phyloP scores from a whole-genome alignment of 2,329 filamentous ascomycete genomes.

The Biscogniauxia mediterranea region DNA sequence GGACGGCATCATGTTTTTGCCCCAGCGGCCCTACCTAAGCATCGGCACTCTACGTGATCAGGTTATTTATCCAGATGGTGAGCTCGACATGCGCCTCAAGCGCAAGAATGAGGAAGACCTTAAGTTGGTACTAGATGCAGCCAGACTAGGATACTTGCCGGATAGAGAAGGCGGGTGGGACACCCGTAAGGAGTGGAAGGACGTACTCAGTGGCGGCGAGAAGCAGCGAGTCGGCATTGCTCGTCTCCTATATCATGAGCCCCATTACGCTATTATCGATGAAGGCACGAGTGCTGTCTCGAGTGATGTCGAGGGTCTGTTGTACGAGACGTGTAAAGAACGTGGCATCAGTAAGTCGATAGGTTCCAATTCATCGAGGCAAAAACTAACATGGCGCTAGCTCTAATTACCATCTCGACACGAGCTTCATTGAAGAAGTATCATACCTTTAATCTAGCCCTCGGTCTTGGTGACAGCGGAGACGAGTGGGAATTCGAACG shows the following conservation, averaged over 20 bases:
- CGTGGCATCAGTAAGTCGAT: conserved; percentile 77
- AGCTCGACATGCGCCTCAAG: conserved; percentile 86
- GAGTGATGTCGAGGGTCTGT: conserved; percentile 86
- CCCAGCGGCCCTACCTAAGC: conserved; percentile 88
- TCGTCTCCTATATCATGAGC: conserved; percentile 88
- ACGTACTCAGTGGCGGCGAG: conserved; percentile 93
- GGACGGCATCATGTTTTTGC: conserved; percentile 98
- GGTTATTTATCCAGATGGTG: conserved; percentile 95
- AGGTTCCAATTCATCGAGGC: background rate
- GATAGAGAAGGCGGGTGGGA: conserved; percentile 96
- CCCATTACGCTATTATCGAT: conserved; percentile 89
- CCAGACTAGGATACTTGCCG: conserved; percentile 82
- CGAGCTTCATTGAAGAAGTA: conserved; percentile 93
- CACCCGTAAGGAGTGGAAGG: conserved; percentile 96
- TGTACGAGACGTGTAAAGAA: conserved; percentile 92
- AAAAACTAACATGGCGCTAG: conserved; percentile 39
- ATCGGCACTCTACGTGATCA: conserved; percentile 93
- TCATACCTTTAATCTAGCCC: conserved; percentile 84
- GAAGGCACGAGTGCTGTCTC: conserved; percentile 94
- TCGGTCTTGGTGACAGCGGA: conserved; percentile 78
- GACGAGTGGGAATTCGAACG: conserved; percentile 90
- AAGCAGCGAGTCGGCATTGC: conserved; percentile 96
- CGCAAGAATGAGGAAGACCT: conserved; percentile 77
- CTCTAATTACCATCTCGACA: conserved; percentile 92
- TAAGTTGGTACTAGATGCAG: conserved; percentile 74